These are phyloP conservation scores for Aureobasidium uvarum DNA, from an alignment of 2,329 filamentous ascomycete genomes.

Conservation along the genomic window DNA sequence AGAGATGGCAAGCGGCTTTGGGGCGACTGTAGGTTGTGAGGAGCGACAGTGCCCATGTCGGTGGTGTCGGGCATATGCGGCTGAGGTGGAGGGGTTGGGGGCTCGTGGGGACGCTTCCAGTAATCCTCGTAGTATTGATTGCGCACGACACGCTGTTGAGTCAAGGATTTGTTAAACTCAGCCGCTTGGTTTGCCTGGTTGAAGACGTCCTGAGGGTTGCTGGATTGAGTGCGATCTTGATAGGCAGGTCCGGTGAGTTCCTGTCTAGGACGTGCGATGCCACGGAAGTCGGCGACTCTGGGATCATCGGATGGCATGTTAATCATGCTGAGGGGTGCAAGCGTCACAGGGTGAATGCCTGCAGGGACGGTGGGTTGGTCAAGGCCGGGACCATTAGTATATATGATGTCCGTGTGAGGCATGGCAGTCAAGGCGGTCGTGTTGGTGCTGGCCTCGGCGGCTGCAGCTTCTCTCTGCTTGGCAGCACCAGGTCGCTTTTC, in stretches of 20 bases:
- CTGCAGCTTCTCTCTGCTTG: constrained; percentile 79
- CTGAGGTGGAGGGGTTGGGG: constrained; percentile 56
- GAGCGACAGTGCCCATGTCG: constrained; percentile 42
- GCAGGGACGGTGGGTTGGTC: constrained; percentile 45
- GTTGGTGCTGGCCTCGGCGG: constrained; percentile 59
- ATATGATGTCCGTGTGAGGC: constrained; percentile 82
- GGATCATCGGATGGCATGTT: constrained; percentile 77
- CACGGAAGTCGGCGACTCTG: constrained; percentile 76
- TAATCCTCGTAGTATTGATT: constrained; percentile 75
- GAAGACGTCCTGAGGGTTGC: constrained; percentile 72
- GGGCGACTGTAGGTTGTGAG: constrained; percentile 50
- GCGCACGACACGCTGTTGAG: constrained; percentile 74
- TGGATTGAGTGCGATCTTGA: constrained; percentile 78
- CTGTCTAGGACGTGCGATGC: constrained; percentile 80
- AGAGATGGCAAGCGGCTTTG: constrained; percentile 32
- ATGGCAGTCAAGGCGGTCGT: constrained; percentile 58
- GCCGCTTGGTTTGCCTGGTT: constrained; percentile 84
- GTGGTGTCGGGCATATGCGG: constrained; percentile 42
- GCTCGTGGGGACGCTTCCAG: constrained; percentile 81
- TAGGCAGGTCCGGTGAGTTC: constrained; percentile 86
- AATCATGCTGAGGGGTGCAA: constrained; percentile 78
- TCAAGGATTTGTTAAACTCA: constrained; percentile 84
- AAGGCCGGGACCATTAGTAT: constrained; percentile 58
- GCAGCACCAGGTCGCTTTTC: constrained; percentile 93
- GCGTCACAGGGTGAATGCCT: constrained; percentile 68